These are phyloP conservation scores for Hura crepitans DNA, from an alignment of 441 rosid species.

Conservation along the genomic window DNA sequence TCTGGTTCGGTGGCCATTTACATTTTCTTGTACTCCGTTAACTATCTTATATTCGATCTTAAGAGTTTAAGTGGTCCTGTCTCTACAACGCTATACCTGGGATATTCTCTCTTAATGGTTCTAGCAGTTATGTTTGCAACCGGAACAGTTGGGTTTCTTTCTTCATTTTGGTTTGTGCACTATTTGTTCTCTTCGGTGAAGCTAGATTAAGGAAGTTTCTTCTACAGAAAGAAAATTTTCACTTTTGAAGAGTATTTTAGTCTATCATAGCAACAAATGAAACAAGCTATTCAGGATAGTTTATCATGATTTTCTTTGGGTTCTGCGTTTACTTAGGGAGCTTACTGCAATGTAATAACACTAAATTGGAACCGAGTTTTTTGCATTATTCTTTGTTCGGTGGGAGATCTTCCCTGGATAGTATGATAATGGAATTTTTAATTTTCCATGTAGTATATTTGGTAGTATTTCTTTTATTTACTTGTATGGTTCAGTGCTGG, in stretches of 20 bases:
- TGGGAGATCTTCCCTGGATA: slow-evolving; percentile 18
- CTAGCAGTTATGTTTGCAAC: slow-evolving; percentile 93
- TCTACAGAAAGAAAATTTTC: too few relatives aligned
- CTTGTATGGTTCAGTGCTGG: not conserved
- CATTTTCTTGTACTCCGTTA: slow-evolving; percentile 82
- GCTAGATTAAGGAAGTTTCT: too few relatives aligned
- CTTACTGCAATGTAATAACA: slow-evolving; percentile 32
- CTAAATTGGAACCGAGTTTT: slow-evolving; percentile 29
- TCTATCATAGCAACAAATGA: not conserved
- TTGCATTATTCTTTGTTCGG: slow-evolving; percentile 26
- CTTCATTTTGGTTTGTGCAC: slow-evolving; percentile 84
- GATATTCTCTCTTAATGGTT: slow-evolving; percentile 86
- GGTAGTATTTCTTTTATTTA: not conserved
- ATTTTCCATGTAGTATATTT: not conserved
- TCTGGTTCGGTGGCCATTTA: slow-evolving; percentile 88
- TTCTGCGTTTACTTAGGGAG: slow-evolving; percentile 27
- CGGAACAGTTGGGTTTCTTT: slow-evolving; percentile 78
- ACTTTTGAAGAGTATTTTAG: slow-evolving; percentile 9
- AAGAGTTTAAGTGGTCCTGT: slow-evolving; percentile 95
- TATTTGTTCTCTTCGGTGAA: slow-evolving; percentile 95
- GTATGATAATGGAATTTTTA: not conserved
- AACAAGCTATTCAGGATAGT: not conserved
- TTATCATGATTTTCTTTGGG: not conserved
- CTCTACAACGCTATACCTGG: slow-evolving; percentile 80
- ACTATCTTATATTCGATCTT: slow-evolving; percentile 82